These are phyloP conservation scores for Cyberlindnera mississippiensis DNA, from an alignment of 805 yeast genomes.

Conservation along the genomic window DNA sequence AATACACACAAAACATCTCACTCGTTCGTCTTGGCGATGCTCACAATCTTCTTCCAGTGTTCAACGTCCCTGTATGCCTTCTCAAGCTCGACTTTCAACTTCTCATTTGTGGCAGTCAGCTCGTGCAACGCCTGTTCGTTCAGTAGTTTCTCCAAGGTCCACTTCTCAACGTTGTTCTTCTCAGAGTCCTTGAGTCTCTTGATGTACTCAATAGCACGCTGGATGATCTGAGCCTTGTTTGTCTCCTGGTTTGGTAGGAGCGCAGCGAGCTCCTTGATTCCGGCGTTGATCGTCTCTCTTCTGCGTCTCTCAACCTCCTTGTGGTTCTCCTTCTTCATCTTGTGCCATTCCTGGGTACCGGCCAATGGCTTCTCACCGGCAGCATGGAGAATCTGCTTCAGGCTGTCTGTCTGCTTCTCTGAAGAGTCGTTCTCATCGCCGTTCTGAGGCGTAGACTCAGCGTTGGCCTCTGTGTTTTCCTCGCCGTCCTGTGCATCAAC, in stretches of 20 bases:
- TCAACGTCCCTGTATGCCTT: constrained; percentile 91
- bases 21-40: constrained; percentile 7
- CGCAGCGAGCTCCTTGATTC: constrained; percentile 76
- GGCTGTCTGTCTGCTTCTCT: constrained; percentile 1
- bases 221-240: constrained; percentile 86
- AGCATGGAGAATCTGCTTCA: constrained; percentile 17
- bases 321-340: constrained; percentile 82
- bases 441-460: background rate
- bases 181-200: constrained; percentile 87
- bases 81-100: constrained; percentile 81
- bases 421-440: background rate
- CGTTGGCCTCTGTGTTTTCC: background rate
- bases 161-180: constrained; percentile 83
- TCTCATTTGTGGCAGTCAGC: constrained; percentile 79
- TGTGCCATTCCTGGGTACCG: constrained; percentile 83
- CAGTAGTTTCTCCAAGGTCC: constrained; percentile 89
- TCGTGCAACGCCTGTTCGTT: constrained; percentile 91
- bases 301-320: constrained; percentile 94
- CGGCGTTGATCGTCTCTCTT: constrained; percentile 81
- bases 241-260: constrained; percentile 79
- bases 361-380: constrained; percentile 48
- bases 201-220: constrained; percentile 87
- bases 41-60: constrained; percentile 56
- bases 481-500: background rate
- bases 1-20: background rate